phyloP scores from a whole-genome alignment of 176 grass and related monocot species.

The Cenchrus fungigraminus region DNA sequence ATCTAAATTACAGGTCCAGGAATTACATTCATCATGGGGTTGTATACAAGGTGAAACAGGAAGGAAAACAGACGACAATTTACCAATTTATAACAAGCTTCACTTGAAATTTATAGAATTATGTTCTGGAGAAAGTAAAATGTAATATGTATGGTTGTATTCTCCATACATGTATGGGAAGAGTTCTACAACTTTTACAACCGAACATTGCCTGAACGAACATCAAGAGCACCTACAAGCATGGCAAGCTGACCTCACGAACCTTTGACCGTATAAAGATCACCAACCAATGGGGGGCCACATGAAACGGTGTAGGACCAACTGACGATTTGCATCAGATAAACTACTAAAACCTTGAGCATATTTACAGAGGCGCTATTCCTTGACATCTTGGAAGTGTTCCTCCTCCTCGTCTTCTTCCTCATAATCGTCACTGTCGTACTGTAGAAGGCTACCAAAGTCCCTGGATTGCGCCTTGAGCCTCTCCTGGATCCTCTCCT shows the following conservation, averaged over 20 bases:
- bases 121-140: background rate
- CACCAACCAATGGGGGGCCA: slow-evolving; percentile 9
- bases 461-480: slow-evolving; percentile 77
- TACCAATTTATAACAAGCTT: background rate
- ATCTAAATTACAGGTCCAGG: background rate
- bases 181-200: slow-evolving; percentile 41
- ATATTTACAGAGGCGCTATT: slow-evolving; percentile 33
- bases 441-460: slow-evolving; percentile 70
- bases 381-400: slow-evolving; percentile 38
- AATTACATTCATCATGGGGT: background rate
- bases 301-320: background rate
- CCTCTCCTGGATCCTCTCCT: slow-evolving; percentile 81
- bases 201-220: slow-evolving; percentile 18
- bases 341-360: background rate
- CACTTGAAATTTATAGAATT: slow-evolving; percentile 1
- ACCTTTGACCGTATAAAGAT: slow-evolving; percentile 27
- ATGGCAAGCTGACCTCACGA: slow-evolving; percentile 13
- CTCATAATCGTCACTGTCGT: slow-evolving; percentile 54
- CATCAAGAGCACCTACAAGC: slow-evolving; percentile 23
- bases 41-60: no score
- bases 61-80: background rate
- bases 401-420: slow-evolving; percentile 33
- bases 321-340: slow-evolving; percentile 3
- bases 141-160: background rate
- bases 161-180: background rate